Base-by-base conservation (phyloP, 805 yeast species). In the Zygoascus flipseniorum region DNA sequence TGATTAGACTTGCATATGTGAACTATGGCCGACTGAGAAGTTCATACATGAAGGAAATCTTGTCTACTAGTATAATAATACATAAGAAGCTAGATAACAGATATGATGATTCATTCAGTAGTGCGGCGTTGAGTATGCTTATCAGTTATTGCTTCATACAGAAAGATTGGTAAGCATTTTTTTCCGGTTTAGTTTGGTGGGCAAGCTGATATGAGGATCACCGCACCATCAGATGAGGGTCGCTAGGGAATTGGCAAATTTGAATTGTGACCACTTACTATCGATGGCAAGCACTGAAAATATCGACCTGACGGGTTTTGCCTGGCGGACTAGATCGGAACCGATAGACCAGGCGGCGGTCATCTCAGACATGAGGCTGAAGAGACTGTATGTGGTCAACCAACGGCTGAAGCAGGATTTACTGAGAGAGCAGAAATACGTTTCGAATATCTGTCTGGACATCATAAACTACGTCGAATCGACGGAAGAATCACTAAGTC, bases 381-480 rank as follows among this genome's bases (percentile, higher is more conserved):
- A 44, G 47, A 44, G 60, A 28, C 37, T 57, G 2, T 19, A 48
- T 11, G 58, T 55, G 32, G 56, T 55, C 39, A 57, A 57, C 48
- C 52, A 47, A 31, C 23, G 60, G 37, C 48, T 57, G 35, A 49
- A 56, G 18, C 54, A 52, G 31, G 58, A 57, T 37, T 54, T 57
- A 11, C 49, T 46, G 14, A 26, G 60, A 44, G 56, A 57, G 23
- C 43, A 56, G 19, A 46, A 51, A n/a, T 54, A 41, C 42, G 58
- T 56, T 2, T 57, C 60, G 23, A 55, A 52, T 32, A 57, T 56
- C 14, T 57, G 60, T 45, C 49, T 57, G 32, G 45, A 52, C 52
- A 45, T 57, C 18, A 52, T 57, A 11, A 43, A 49, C 31, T 53
- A 31, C 35, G 50, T 55, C 10, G 56, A 55, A 42, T 18, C 37